Conservation (phyloP, 148 eudicot genomes). For the Silene latifolia region DNA sequence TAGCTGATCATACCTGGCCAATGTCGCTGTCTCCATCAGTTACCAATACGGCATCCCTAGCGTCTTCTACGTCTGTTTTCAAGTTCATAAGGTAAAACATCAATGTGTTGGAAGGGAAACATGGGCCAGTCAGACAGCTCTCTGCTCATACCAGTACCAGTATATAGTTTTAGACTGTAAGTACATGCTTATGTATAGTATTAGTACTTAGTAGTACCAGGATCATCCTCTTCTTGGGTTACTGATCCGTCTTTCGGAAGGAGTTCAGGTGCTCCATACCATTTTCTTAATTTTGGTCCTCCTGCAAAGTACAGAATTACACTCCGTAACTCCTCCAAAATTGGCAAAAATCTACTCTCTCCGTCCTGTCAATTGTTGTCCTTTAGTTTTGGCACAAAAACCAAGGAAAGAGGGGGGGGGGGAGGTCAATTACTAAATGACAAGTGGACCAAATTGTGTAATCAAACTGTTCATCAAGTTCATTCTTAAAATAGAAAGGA, state of each 20-base stretch:
- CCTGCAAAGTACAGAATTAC: slow-evolving; percentile 51
- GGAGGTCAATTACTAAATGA: too few species aligned
- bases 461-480: too few species aligned
- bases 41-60: slow-evolving; percentile 76
- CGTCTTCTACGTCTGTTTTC: slow-evolving; percentile 54
- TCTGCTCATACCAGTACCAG: neutral
- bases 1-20: slow-evolving; percentile 66
- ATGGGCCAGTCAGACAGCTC: neutral
- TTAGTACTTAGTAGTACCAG: too few species aligned
- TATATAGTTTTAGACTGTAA: too few species aligned
- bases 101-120: neutral
- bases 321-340: too few species aligned
- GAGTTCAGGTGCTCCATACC: slow-evolving; percentile 94
- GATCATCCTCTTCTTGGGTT: slow-evolving; percentile 43
- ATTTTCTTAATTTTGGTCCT: slow-evolving; percentile 91
- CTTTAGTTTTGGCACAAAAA: too few species aligned
- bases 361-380: too few species aligned
- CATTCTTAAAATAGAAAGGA: too few species aligned
- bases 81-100: neutral
- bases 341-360: too few species aligned
- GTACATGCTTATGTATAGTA: too few species aligned
- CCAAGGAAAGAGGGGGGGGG: too few species aligned
- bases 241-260: slow-evolving; percentile 60
- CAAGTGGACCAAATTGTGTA: too few species aligned
- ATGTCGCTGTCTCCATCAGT: slow-evolving; percentile 94